Evolutionary conservation across 2,329 filamentous ascomycete genomes (phyloP), one percentile per base, ranked within the genome.

Genomic region (Leptographium flavum): DNA sequence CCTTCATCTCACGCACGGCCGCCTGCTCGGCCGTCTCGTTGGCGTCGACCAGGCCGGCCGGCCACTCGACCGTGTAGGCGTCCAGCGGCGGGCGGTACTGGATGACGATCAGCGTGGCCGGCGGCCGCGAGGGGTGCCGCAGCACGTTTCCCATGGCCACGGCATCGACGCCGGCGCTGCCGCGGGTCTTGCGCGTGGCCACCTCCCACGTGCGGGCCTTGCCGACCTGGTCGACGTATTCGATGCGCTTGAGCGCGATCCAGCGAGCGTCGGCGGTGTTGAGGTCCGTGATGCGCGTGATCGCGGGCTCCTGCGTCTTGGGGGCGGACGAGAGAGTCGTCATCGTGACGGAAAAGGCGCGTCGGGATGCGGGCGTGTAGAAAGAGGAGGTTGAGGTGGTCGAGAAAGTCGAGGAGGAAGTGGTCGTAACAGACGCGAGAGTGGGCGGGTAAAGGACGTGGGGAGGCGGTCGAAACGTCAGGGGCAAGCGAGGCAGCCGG

Each of bases 101-200:
- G 42, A 54, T 49, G 8, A 54, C 52, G 11, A 54, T 21, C 25
- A 54, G 39, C 5, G 70, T 66, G n/a, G 69, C 61, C 1, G 66
- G 63, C 35, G 60, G 56, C 45, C 61, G 62, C n/a, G 57, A 56
- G 4, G 66, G 60, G 45, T 67, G 66, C 38, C 70, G 58, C 3
- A 81, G 63, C 49, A 81, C 67, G 43, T 76, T 77, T 45, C 76
- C 70, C 50, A 81, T 76, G 41, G 75, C 74, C 5, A 81, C 75
- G 38, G 73, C 75, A 51, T 81, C 76, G 47, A 79, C 71, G 48
- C 67, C 69, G 4, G 64, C 61, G 1, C 68, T 66, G 13, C 67
- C 66, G 21, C 75, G 69, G 1, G 75, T 80, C 50, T 70, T 69
- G 45, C 76, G 73, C 49, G 71, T 66, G 4, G 72, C 73, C 3